Base-by-base conservation (phyloP, 305 asterid species). In the Fraxinus ornus region DNA sequence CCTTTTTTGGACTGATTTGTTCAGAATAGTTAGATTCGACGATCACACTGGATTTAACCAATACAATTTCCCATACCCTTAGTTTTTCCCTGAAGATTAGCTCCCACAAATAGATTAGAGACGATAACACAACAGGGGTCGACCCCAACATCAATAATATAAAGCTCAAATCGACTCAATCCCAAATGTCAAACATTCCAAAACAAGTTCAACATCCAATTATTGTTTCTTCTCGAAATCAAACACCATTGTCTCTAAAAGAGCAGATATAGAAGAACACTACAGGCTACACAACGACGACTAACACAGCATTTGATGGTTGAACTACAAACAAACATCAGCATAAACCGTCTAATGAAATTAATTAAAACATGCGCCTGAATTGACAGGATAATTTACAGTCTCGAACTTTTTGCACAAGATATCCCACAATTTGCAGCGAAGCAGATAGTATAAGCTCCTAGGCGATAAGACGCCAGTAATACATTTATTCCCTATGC, bases 401-500 rank as follows among this genome's bases (percentile, higher is more conserved):
- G 2, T 4, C 75, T 12, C 8, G 19, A 68, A 7, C 32, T 62
- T 62, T 62, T 62, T 7, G 71, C 32, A 7, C 1, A 30, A 62
- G 32, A 62, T 62, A 62, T 22, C 71, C 71, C 71, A 62, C 71
- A 62, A 60, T 13, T 62, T 62, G 71, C 32, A 22, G 15, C 71
- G 12, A 22, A 9, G 83, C 37, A 32, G 73, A 80, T 47, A 19
- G 37, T 2, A 62, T 21, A 62, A 49, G 17, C 15, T 62, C 71
- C 32, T 22, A 21, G 71, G 71, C 4, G 4, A 55, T 55, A 55
- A 62, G 71, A 7, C 0, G 36, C 73, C 62, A 19, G 75, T 52
- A 33, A 22, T 39, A 80, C 74, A 80, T 80, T 80, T 80, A 74
- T 55, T 80, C 77, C 19, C 6, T 1, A 35, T 28, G 75, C 37